Percentiles rank a stretch among this genome's conserved stretches.
Evolutionary conservation across 106 monocot species (phyloP).

Genomic region (Acorus gramineus): DNA sequence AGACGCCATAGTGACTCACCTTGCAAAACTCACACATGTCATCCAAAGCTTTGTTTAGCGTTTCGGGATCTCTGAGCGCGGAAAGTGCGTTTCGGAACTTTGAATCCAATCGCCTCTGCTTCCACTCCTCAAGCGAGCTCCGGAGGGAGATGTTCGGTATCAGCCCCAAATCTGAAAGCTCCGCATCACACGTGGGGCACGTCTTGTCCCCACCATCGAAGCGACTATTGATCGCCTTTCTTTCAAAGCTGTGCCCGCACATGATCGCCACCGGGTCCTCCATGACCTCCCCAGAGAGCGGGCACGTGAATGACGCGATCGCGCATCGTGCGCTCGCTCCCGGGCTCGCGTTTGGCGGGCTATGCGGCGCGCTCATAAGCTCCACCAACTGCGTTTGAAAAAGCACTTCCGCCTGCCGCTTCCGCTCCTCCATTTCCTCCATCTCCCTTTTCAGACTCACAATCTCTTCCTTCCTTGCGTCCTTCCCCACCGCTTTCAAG

Average conservation of each 20-base stretch:
- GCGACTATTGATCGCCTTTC: neutral
- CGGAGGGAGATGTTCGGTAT: conserved; percentile 5
- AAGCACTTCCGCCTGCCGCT: conserved; percentile 8
- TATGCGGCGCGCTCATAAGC: neutral
- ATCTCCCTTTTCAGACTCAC: neutral
- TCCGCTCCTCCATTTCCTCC: conserved; percentile 4
- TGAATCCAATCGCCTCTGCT: neutral
- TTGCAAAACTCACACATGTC: neutral
- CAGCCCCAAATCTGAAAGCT: conserved; percentile 5
- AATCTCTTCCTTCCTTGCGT: neutral
- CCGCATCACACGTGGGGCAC: conserved; percentile 2
- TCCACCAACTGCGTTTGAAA: conserved; percentile 1
- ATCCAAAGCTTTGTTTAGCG: conserved; percentile 2
- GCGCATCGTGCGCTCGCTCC: neutral
- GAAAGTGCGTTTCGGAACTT: neutral
- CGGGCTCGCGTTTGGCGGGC: neutral
- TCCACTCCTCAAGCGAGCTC: conserved; percentile 12
- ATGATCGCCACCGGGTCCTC: conserved; percentile 11
- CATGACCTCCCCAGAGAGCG: conserved; percentile 3
- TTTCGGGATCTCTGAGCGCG: neutral
- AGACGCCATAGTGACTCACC: no score
- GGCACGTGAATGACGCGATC: conserved; percentile 4
- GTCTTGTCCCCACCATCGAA: neutral
- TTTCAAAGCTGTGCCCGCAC: conserved; percentile 24
- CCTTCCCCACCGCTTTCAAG: no score